A percentile compares a stretch with the other conserved stretches of the same genome.
Evolutionary conservation across 2,329 filamentous ascomycete genomes (phyloP).

Genomic region (Curvularia spicifera): DNA sequence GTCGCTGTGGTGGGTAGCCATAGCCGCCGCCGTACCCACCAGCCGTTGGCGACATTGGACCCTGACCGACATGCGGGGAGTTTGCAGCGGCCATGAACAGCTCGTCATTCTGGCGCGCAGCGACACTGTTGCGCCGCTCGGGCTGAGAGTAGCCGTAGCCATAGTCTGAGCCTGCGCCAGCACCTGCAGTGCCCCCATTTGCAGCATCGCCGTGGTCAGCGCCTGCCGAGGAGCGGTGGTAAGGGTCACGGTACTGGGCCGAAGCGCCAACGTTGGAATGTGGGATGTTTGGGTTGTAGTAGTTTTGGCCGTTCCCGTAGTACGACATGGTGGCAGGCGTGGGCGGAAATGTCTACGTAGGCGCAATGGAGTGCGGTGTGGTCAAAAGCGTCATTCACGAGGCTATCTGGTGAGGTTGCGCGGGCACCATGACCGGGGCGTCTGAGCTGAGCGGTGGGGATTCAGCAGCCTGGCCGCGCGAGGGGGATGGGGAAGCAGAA

Average conservation of each 20-base stretch:
- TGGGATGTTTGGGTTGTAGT: constrained; percentile 54
- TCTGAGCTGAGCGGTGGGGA: constrained; percentile 28
- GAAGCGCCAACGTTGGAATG: constrained; percentile 51
- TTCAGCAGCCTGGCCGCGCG: constrained; percentile 19
- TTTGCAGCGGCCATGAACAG: constrained; percentile 61
- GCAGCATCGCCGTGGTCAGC: constrained; percentile 79
- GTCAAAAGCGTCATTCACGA: constrained; percentile 46
- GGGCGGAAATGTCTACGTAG: constrained; percentile 22
- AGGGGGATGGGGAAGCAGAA: background rate
- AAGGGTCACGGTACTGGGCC: constrained; percentile 45
- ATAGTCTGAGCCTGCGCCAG: constrained; percentile 46
- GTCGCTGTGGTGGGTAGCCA: constrained; percentile 47
- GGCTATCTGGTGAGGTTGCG: constrained; percentile 39
- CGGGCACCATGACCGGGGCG: constrained; percentile 44
- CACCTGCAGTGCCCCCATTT: constrained; percentile 62
- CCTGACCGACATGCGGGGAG: constrained; percentile 41
- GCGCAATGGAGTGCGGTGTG: constrained; percentile 25
- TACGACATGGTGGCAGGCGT: constrained; percentile 58
- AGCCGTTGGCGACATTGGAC: constrained; percentile 38
- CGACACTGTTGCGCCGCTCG: constrained; percentile 47
- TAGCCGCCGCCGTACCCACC: constrained; percentile 47
- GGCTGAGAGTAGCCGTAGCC: constrained; percentile 43
- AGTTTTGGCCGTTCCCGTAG: constrained; percentile 62
- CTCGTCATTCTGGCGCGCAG: constrained; percentile 60
- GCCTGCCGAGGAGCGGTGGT: constrained; percentile 66